Conservation (phyloP, 2,329 filamentous ascomycete genomes). For the Lachnellula hyalina region DNA sequence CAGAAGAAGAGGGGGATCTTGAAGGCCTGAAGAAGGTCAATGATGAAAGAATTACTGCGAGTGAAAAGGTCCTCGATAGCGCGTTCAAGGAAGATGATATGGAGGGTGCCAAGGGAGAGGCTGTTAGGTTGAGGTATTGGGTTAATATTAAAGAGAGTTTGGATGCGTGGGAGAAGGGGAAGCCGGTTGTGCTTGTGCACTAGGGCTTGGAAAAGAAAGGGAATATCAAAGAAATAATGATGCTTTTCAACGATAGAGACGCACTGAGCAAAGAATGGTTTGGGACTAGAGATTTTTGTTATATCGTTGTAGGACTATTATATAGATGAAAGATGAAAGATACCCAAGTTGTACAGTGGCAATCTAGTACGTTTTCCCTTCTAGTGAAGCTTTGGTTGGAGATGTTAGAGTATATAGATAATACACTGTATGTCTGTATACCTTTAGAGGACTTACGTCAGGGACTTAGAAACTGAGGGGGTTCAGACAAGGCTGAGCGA, state of each 20-base stretch:
- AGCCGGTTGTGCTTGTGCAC: conserved; percentile 51
- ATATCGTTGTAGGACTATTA: neutral
- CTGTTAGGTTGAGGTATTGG: conserved; percentile 82
- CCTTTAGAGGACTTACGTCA: too few relatives aligned
- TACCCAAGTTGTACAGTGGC: neutral
- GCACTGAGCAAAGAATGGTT: too few relatives aligned
- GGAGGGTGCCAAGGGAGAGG: conserved; percentile 62
- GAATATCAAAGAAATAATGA: neutral
- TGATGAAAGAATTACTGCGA: conserved; percentile 57
- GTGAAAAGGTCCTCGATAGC: conserved; percentile 56
- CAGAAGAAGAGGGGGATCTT: conserved; percentile 60
- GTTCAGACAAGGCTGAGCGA: neutral
- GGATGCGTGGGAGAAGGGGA: conserved; percentile 78
- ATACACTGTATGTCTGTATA: too few relatives aligned
- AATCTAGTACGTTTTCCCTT: neutral
- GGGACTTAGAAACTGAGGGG: too few relatives aligned
- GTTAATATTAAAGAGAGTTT: conserved; percentile 77
- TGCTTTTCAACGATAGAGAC: neutral
- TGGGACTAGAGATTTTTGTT: neutral
- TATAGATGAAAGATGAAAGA: neutral
- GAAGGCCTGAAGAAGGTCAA: conserved; percentile 58
- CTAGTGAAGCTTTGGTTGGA: neutral
- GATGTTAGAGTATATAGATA: neutral
- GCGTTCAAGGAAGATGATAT: conserved; percentile 65
- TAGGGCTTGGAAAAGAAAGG: conserved; percentile 19